Base-by-base conservation (phyloP, 2,329 filamentous ascomycete species). In the Alternaria longipes region DNA sequence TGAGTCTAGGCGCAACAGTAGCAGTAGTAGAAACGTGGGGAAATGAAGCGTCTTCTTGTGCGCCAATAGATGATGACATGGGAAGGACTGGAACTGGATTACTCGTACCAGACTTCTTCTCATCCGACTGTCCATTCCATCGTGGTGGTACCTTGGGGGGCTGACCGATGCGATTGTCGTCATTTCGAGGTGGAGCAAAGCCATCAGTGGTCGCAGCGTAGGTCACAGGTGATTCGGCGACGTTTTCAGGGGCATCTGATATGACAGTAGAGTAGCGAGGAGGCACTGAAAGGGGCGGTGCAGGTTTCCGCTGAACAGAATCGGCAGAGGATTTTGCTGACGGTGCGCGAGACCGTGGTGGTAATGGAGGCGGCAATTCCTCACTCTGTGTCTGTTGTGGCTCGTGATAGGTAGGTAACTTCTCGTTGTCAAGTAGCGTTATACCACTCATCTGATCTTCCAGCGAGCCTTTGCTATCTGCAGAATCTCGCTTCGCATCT, bases 261-360 rank as follows among this genome's bases (percentile, higher is more conserved):
- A 82, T 77, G 41, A 83, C 69, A 2, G 78, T 76, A 8, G 82
- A 84, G 60, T 84, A 82, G 22, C 81, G 70, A 11, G 82, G 81
- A 24, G 81, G 81, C 5, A 79, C 74, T 54, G 71, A 66, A 8
- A 80, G 67, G 11, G 78, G 73, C 20, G 81, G 81, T 26, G 80
- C 80, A 28, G 81, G 80, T 58, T 83, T 83, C 20, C 81, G 76
- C 56, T 70, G 72, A n/a, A 74, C 69, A 11, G 68, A 66, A 28
- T 78, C 74, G 50, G 63, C 66, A 12, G 74, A 72, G 22, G 74
- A 71, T 44, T 69, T 70, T 5, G 68, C 54, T 2, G 74, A 74
- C 28, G 67, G 61, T 16, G 61, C 52, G 44, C 68, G 63, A 26
- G 71, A 70, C 49, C 79, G 77, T 4, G 80, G 80, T 16, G 80